phyloP scores from a whole-genome alignment of 2,329 filamentous ascomycete species.

The Torrubiellomyces zombiae region DNA sequence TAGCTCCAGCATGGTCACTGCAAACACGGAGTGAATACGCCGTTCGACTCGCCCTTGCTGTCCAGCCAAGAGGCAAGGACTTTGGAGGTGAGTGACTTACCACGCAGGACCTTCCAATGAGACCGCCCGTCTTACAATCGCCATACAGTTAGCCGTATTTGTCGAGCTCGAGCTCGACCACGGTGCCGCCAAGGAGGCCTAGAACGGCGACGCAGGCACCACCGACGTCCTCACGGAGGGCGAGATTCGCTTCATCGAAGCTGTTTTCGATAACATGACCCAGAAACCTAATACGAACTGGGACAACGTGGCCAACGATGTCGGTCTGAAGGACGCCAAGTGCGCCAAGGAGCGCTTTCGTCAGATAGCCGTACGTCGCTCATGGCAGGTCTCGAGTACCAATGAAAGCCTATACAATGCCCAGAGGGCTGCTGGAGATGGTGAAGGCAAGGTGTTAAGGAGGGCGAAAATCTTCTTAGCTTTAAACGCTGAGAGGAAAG shows the following conservation, averaged over 20 bases:
- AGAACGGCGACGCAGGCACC: conserved; percentile 7
- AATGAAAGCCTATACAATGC: conserved; percentile 13
- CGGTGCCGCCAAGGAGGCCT: no score
- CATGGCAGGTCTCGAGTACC: conserved; percentile 16
- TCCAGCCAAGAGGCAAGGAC: no score
- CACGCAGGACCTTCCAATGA: no score
- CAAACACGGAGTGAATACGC: no score
- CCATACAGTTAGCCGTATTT: no score
- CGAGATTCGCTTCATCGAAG: conserved; percentile 22
- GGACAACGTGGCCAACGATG: conserved; percentile 17
- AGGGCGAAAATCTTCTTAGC: conserved; percentile 12
- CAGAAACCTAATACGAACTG: conserved; percentile 24
- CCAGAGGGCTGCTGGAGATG: conserved; percentile 8
- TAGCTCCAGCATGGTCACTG: no score
- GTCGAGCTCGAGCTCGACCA: no score
- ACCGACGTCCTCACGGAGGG: conserved; percentile 14
- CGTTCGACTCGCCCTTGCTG: no score
- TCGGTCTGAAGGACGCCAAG: conserved; percentile 22
- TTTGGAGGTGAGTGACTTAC: no score
- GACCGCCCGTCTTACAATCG: no score
- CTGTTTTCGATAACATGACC: conserved; percentile 24
- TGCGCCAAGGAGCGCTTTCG: conserved; percentile 25
- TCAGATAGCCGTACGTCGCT: conserved; percentile 21
- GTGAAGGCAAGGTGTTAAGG: conserved; percentile 16
- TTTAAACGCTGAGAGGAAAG: conserved; percentile 12